Conservation (phyloP, 768 basidiomycete species). For the Hemileccinum rubropunctum region DNA sequence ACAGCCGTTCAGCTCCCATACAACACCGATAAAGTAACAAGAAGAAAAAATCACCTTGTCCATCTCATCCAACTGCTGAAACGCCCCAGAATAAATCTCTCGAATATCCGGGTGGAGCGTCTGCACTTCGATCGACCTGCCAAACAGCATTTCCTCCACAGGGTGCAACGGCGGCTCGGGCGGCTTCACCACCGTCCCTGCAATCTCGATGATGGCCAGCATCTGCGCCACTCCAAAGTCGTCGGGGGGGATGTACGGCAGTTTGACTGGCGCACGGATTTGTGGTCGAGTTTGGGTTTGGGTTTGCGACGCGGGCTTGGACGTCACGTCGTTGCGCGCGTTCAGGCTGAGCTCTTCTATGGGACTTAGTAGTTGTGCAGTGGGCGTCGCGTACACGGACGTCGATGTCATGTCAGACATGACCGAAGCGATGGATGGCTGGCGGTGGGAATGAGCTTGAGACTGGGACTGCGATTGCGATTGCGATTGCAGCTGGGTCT, state of each 20-base stretch:
- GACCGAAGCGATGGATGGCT: slow-evolving; percentile 74
- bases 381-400: slow-evolving; percentile 48
- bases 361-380: slow-evolving; percentile 29
- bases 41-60: slow-evolving; percentile 53
- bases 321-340: slow-evolving; percentile 9
- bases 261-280: slow-evolving; percentile 32
- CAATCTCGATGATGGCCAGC: slow-evolving; percentile 83
- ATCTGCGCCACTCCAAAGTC: slow-evolving; percentile 86
- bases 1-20: background rate
- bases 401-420: slow-evolving; percentile 52
- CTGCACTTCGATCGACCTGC: slow-evolving; percentile 56
- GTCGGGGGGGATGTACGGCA: slow-evolving; percentile 58
- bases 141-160: slow-evolving; percentile 76
- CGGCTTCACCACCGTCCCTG: slow-evolving; percentile 40
- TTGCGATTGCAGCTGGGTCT: slow-evolving; percentile 28
- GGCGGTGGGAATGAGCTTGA: slow-evolving; percentile 37
- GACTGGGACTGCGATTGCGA: slow-evolving; percentile 8
- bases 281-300: background rate
- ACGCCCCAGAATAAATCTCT: slow-evolving; percentile 67
- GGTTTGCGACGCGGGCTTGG: slow-evolving; percentile 23
- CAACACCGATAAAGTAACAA: background rate
- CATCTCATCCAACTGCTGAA: slow-evolving; percentile 75
- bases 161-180: slow-evolving; percentile 46
- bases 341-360: slow-evolving; percentile 8
- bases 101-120: slow-evolving; percentile 67